Evolutionary conservation across 176 grass and related monocot species (phyloP).

Genomic region (Zoysia japonica): DNA sequence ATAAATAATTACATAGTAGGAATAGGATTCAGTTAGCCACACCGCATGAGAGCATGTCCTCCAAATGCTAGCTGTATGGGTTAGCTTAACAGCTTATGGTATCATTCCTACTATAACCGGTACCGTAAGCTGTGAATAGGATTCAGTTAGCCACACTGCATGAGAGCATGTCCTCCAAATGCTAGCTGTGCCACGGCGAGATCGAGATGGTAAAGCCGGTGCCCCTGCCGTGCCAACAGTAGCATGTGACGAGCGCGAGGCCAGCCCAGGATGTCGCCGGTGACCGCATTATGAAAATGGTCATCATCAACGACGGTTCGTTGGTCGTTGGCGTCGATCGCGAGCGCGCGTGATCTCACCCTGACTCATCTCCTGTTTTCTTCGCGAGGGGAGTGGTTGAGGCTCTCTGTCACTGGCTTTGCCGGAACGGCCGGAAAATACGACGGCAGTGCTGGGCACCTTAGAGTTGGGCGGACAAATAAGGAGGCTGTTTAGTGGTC

Average conservation of each 20-base stretch:
- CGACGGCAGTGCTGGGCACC: not conserved
- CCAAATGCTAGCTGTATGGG: no score
- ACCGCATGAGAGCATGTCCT: no score
- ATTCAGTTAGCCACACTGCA: not conserved
- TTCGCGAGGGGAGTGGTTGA: not conserved
- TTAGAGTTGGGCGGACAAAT: not conserved
- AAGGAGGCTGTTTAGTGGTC: not conserved
- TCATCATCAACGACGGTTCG: not conserved
- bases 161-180: not conserved
- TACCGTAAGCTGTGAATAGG: not conserved
- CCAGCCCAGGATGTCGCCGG: not conserved
- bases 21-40: no score
- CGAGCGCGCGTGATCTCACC: no score
- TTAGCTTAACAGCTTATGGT: no score
- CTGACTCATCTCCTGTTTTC: not conserved
- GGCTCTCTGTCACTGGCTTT: not conserved
- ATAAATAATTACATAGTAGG: no score
- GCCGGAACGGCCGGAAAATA: slow-evolving; percentile 14
- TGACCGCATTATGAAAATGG: not conserved
- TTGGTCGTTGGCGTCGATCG: not conserved
- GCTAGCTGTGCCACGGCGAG: not conserved
- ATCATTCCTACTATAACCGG: not conserved
- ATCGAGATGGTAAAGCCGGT: not conserved
- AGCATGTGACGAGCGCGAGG: slow-evolving; percentile 20
- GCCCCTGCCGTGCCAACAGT: not conserved